Conservation (phyloP, 1,284 basidiomycete species). For the Quambalaria eucalypti region DNA sequence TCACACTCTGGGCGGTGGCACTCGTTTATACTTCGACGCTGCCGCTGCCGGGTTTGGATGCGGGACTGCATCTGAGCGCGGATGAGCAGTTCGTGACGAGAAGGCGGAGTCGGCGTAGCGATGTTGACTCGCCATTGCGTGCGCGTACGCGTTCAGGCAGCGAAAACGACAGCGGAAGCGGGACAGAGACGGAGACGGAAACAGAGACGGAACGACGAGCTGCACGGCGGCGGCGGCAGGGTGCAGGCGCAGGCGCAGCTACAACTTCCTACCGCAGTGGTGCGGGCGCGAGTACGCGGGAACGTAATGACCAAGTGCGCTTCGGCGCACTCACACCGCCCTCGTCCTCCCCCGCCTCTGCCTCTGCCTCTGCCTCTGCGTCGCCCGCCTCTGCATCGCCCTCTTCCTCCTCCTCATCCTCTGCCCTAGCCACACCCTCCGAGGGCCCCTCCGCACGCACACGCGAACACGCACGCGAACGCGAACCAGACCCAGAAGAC, state of each 20-base stretch:
- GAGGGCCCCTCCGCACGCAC: too few relatives aligned
- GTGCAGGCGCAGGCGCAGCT: too few relatives aligned
- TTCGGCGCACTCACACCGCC: too few relatives aligned
- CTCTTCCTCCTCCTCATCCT: neutral
- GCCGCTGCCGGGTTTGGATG: constrained; percentile 74
- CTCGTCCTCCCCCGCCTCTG: too few relatives aligned
- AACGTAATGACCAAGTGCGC: too few relatives aligned
- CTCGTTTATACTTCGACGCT: constrained; percentile 51
- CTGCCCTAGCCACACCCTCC: too few relatives aligned
- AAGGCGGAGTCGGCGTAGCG: neutral
- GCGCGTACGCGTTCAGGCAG: neutral
- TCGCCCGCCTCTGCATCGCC: constrained; percentile 14
- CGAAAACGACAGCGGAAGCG: constrained; percentile 9
- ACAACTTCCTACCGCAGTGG: too few relatives aligned
- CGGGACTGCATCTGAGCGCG: constrained; percentile 76
- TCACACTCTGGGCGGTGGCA: constrained; percentile 34
- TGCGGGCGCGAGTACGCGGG: too few relatives aligned
- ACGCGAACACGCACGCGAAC: constrained; percentile 5
- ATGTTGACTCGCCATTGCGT: neutral
- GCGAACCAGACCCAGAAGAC: constrained; percentile 15
- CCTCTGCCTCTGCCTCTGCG: constrained; percentile 9
- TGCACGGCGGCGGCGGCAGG: too few relatives aligned
- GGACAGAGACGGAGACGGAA: constrained; percentile 21
- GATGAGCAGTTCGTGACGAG: constrained; percentile 53
- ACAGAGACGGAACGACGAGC: constrained; percentile 5